These are phyloP conservation scores for Fraxinus greggii DNA, from an alignment of 305 asterid genomes.

Conservation along the genomic window DNA sequence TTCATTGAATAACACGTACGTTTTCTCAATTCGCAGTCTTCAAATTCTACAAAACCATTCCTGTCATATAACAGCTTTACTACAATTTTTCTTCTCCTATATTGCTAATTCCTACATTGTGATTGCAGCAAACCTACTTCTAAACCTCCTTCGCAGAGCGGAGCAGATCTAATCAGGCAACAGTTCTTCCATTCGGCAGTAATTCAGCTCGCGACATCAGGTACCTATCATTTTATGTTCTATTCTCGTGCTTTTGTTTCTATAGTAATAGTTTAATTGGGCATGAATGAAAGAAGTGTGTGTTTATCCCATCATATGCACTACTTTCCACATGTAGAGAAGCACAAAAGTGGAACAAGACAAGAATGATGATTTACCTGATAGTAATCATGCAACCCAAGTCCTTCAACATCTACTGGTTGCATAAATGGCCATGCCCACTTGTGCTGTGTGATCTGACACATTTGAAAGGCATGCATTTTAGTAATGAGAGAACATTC, in stretches of 20 bases:
- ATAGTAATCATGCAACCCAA: constrained; percentile 84
- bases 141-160: too few relatives aligned
- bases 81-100: too few relatives aligned
- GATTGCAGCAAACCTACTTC: too few relatives aligned
- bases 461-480: constrained; percentile 23
- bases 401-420: constrained; percentile 96
- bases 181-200: too few relatives aligned
- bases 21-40: too few relatives aligned
- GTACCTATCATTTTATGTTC: too few relatives aligned
- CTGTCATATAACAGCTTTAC: too few relatives aligned
- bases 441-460: constrained; percentile 89
- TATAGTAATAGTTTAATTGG: background rate
- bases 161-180: too few relatives aligned
- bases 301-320: constrained; percentile 21
- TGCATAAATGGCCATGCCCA: constrained; percentile 98
- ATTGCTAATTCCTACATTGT: too few relatives aligned
- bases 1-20: too few relatives aligned
- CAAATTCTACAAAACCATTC: too few relatives aligned
- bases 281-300: background rate
- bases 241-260: background rate
- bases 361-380: constrained; percentile 40
- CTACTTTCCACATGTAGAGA: background rate
- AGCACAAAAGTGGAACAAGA: background rate
- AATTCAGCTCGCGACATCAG: too few relatives aligned
- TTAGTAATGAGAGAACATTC: background rate